phyloP scores from a whole-genome alignment of 2,329 filamentous ascomycete genomes.

The Berkeleyomyces basicola region DNA sequence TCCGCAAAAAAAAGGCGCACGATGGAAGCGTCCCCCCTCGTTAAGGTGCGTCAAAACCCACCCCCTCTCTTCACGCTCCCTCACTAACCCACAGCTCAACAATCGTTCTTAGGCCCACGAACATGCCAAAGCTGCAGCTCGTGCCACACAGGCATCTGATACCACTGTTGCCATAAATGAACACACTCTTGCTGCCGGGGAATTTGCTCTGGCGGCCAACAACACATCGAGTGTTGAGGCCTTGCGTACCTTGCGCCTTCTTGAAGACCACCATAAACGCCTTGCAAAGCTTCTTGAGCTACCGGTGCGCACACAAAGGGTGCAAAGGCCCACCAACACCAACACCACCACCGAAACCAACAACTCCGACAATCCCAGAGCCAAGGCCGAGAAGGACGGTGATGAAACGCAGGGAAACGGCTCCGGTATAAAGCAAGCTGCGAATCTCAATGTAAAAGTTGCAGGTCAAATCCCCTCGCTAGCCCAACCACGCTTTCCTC shows the following conservation, averaged over 20 bases:
- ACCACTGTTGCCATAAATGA: conserved; percentile 72
- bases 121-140: conserved; percentile 69
- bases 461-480: conserved; percentile 32
- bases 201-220: conserved; percentile 72
- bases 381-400: conserved; percentile 13
- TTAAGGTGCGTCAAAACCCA: conserved; percentile 32
- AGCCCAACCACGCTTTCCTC: conserved; percentile 11
- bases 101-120: conserved; percentile 51
- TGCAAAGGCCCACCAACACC: conserved; percentile 25
- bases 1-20: not conserved
- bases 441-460: not conserved
- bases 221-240: conserved; percentile 55
- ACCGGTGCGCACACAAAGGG: conserved; percentile 45
- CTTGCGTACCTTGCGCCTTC: conserved; percentile 62
- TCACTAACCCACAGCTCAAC: not conserved
- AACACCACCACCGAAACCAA: conserved; percentile 18
- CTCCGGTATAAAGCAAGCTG: not conserved
- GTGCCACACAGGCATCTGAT: conserved; percentile 56
- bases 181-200: conserved; percentile 72
- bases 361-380: conserved; percentile 16
- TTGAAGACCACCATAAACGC: conserved; percentile 75
- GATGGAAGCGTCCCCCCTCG: conserved; percentile 57
- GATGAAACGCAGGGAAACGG: conserved; percentile 23
- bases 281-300: conserved; percentile 69
- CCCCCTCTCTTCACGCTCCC: not conserved